Evolutionary conservation across 2,329 filamentous ascomycete species (phyloP).

Genomic region (Botrytis pseudocinerea): DNA sequence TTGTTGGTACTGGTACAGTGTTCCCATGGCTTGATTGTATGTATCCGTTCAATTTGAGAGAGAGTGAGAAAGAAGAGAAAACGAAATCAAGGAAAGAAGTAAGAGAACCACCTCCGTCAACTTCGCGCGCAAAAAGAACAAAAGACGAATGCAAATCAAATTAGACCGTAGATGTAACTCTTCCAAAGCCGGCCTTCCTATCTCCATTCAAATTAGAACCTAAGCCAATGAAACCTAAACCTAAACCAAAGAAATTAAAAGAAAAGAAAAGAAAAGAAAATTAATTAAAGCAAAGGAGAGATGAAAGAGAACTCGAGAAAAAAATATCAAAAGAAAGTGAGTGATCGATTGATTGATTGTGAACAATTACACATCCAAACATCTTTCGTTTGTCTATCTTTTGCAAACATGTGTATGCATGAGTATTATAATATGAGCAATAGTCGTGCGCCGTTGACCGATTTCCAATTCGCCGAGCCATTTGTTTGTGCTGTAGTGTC

Average conservation of each 20-base stretch:
- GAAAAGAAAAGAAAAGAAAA: background rate
- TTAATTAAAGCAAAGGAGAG: background rate
- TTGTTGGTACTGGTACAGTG: background rate
- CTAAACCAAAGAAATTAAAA: background rate
- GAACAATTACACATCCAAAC: slow-evolving; percentile 4
- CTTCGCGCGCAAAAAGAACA: background rate
- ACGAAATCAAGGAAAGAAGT: background rate
- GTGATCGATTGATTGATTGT: slow-evolving; percentile 7
- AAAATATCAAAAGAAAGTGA: background rate
- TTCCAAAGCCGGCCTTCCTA: background rate
- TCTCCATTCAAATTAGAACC: slow-evolving; percentile 3
- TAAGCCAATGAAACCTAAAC: background rate
- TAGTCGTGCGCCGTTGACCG: background rate
- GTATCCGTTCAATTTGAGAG: background rate
- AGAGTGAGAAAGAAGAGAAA: background rate
- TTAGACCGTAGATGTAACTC: background rate
- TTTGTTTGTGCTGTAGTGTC: background rate
- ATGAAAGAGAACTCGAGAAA: background rate
- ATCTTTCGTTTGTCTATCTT: slow-evolving; percentile 7
- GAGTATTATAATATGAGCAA: background rate
- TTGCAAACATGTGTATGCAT: slow-evolving; percentile 5
- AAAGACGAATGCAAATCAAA: background rate
- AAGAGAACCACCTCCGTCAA: background rate
- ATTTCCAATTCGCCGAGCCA: background rate
- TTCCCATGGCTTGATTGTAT: background rate